Evolutionary conservation across 148 eudicot species (phyloP).

Genomic region (Spergularia marina): DNA sequence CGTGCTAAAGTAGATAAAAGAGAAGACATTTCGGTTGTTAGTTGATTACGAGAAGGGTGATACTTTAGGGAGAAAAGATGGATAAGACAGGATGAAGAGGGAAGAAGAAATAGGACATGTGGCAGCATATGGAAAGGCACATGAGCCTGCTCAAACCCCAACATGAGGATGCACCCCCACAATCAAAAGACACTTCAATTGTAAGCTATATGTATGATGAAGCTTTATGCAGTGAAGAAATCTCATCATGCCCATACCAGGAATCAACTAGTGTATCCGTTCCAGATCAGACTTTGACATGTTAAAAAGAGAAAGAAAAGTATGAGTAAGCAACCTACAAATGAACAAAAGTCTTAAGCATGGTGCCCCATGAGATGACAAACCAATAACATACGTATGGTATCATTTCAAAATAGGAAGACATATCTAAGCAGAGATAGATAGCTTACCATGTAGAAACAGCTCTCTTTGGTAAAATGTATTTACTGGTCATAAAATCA

Average conservation of each 20-base stretch:
- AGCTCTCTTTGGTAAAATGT: conserved; percentile 71
- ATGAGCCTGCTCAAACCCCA: too few species aligned
- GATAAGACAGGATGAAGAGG: too few species aligned
- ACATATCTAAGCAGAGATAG: background rate
- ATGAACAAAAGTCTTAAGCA: background rate
- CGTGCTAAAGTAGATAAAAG: too few species aligned
- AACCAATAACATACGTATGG: conserved; percentile 1
- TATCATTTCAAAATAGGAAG: background rate
- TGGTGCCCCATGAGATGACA: background rate
- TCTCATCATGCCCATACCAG: conserved; percentile 49
- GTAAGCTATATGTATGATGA: conserved; percentile 14
- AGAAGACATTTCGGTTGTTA: too few species aligned
- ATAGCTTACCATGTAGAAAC: conserved; percentile 69
- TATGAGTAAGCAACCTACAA: conserved; percentile 16
- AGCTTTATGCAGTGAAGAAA: conserved; percentile 17
- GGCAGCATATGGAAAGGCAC: too few species aligned
- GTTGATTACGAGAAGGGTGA: too few species aligned
- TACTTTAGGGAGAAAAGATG: too few species aligned
- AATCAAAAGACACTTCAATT: background rate
- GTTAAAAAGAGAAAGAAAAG: conserved; percentile 33
- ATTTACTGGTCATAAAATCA: conserved; percentile 45
- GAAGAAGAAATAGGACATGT: too few species aligned
- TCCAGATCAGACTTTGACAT: conserved; percentile 75
- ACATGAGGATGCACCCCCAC: too few species aligned
- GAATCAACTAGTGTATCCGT: conserved; percentile 71